Evolutionary conservation across 257 asterid genomes (phyloP).

Genomic region (Catharanthus roseus): DNA sequence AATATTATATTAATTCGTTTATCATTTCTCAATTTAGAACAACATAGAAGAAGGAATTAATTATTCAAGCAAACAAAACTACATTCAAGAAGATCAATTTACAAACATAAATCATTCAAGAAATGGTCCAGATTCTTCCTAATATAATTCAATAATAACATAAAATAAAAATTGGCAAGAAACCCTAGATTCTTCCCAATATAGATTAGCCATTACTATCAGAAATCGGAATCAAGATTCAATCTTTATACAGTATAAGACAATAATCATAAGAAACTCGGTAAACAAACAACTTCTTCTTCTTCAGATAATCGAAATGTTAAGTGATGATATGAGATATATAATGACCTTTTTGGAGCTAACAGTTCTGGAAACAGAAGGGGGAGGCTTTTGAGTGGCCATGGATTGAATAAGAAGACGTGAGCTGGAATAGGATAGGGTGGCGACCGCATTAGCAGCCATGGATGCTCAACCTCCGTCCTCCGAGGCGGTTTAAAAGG

Average conservation of each 20-base stretch:
- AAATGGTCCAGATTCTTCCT: background rate
- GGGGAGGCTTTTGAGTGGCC: conserved; percentile 56
- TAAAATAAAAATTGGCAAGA: too few species aligned
- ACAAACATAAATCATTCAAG: background rate
- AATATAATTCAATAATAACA: too few species aligned
- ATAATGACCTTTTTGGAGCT: conserved; percentile 67
- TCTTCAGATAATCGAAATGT: background rate
- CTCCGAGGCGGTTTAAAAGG: conserved; percentile 3
- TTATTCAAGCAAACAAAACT: background rate
- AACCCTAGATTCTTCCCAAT: background rate
- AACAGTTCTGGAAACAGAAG: conserved; percentile 46
- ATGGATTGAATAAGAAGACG: conserved; percentile 57
- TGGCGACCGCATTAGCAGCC: conserved; percentile 12
- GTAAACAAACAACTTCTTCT: background rate
- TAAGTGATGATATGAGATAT: background rate
- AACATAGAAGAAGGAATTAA: too few species aligned
- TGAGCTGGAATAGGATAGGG: conserved; percentile 21
- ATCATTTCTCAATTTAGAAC: too few species aligned
- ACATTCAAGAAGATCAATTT: background rate
- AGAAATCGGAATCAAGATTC: background rate
- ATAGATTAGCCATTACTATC: background rate
- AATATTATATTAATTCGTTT: too few species aligned
- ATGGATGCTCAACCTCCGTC: conserved; percentile 17
- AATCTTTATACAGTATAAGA: background rate
- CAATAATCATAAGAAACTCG: background rate